Evolutionary conservation across 2,329 filamentous ascomycete genomes (phyloP), one percentile per base, ranked within the genome.

Genomic region (Aureobasidium sp.): DNA sequence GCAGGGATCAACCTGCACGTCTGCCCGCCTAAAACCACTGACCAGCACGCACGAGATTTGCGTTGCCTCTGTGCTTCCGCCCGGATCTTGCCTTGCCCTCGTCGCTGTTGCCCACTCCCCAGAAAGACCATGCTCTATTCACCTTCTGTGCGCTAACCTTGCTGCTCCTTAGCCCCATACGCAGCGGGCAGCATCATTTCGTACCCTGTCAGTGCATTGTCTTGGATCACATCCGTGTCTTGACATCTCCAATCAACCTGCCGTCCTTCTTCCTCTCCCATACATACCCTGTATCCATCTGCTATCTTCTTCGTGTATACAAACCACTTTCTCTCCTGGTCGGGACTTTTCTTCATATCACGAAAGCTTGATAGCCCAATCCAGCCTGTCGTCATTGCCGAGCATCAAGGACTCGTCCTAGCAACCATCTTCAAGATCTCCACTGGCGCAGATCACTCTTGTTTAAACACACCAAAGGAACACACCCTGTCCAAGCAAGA

Each of bases 21-120:
- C 62, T 65, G 60, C 61, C 61, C 61, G 61, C 58, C 62, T 65
- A 59, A 52, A 54, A 58, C 54, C 59, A 50, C 47, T 62, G 59
- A 58, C 58, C 42, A 55, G 50, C 63, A 64, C 54, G 63, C 61
- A 65, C 63, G 57, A 63, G 59, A 61, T 61, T 61, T 47, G 59
- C 59, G 41, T 55, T 62, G 61, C 61, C 59, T 52, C 50, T 65
- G 61, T 58, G 45, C 55, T 63, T 48, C 54, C 60, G 62, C 55
- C 62, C 47, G 50, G 44, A 61, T 61, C 59, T 61, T 52, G 59
- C 48, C 48, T 53, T 61, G 59, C 59, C 59, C 47, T 50, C 54
- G 44, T 39, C 25, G 15, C 54, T 57, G 39, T 49, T 62, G 50
- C 50, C 49, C 49, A 44, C 50, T 55, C 50, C 53, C 45, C 61